Base-by-base conservation (phyloP, 768 basidiomycete species). In the Termitomyces sp. region DNA sequence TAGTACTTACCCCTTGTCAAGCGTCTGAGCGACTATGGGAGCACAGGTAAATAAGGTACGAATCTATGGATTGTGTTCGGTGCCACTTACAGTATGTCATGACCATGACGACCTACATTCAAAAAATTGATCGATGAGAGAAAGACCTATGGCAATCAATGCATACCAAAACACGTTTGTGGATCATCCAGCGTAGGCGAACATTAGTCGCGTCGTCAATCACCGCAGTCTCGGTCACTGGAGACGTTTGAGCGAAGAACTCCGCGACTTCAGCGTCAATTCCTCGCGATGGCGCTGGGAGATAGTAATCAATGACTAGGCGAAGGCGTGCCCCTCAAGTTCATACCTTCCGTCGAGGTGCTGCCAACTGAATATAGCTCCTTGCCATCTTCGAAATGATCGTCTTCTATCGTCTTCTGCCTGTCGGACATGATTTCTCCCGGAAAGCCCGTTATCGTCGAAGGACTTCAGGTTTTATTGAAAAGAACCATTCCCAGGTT, bases 201-300 rank as follows among this genome's bases (percentile, higher is more conserved):
- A 48, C 54, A 61, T 79, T 80, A 32, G 74, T 77, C 25, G 66
- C 72, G 19, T 77, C 75, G 57, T 77, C 75, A 37, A 79, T 78
- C 4, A 70, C 67, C 8, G 74, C 57, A 9, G 62, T 62, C 38
- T 70, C 65, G 4, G 63, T 40, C n/a, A n/a, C 51, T 11, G 52
- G 53, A 25, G 63, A 53, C 8, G 64, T 61, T 50, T 72, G 64
- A 7, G 74, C 72, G 52, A 78, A 76, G 64, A 79, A 79, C 17
- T 75, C 65, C 2, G 77, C 77, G 12, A 79, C 74, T 65, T 78
- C 78, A n/a, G 73, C 66, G 59, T 78, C 77, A 47, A 78, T 78
- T 21, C 77, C 76, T 27, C 56, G 54, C 2, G 65, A 62, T 41
- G 63, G 63, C 37, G 50, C 62, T 59, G 25, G 21, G 38, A 46